A percentile compares a stretch with the other conserved stretches of the same genome.
Conservation (phyloP, 495 filamentous ascomycete genomes). For the Lepraria neglecta region DNA sequence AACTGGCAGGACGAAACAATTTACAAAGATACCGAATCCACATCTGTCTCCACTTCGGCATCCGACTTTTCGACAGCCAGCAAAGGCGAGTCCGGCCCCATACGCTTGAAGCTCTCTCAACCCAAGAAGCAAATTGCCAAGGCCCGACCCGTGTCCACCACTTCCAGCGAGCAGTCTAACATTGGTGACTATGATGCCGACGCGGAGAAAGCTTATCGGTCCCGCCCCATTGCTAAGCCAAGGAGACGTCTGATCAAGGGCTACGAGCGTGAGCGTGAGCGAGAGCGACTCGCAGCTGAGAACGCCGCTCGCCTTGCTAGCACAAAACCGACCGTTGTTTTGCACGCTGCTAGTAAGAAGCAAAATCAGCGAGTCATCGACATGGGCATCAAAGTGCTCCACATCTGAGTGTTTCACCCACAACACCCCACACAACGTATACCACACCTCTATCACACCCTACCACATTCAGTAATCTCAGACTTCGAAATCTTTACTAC, state of each 20-base stretch:
- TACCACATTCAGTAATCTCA: background rate
- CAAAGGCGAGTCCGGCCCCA: conserved; percentile 20
- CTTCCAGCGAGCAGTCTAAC: conserved; percentile 56
- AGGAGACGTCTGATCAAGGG: conserved; percentile 21
- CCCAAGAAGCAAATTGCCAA: conserved; percentile 22
- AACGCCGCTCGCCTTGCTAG: conserved; percentile 16
- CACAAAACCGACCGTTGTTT: conserved; percentile 7
- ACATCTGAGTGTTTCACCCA: conserved; percentile 14
- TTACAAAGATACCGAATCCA: conserved; percentile 28
- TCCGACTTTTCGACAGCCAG: conserved; percentile 27
- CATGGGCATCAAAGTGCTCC: conserved; percentile 24
- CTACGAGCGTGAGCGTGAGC: conserved; percentile 19
- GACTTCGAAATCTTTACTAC: background rate
- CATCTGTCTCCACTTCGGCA: conserved; percentile 29
- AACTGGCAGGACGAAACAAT: conserved; percentile 27
- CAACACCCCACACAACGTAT: background rate
- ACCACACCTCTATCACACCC: conserved; percentile 1
- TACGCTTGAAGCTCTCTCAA: conserved; percentile 28
- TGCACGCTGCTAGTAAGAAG: conserved; percentile 14
- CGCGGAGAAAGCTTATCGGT: conserved; percentile 17
- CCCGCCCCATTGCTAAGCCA: conserved; percentile 21
- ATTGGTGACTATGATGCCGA: conserved; percentile 62
- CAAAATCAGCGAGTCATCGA: conserved; percentile 17
- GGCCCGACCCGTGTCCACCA: conserved; percentile 10
- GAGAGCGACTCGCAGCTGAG: conserved; percentile 15